Conservation (phyloP, 805 yeast species). For the Pichia heedii region DNA sequence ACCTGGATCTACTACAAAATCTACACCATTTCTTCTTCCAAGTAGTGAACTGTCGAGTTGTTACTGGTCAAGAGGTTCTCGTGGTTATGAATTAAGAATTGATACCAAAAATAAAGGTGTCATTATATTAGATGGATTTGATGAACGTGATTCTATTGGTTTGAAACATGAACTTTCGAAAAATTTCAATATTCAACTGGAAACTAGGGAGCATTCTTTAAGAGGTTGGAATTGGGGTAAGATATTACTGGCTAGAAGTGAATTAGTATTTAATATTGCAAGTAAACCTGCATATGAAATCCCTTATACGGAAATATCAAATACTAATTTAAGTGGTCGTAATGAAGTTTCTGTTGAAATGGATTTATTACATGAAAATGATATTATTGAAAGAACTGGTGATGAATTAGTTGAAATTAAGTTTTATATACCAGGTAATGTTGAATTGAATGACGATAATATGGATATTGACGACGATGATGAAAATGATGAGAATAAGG, state of each 20-base stretch:
- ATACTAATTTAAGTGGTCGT: constrained; percentile 84
- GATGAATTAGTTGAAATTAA: constrained; percentile 95
- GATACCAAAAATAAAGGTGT: constrained; percentile 87
- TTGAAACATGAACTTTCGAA: constrained; percentile 78
- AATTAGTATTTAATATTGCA: constrained; percentile 74
- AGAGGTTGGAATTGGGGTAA: constrained; percentile 99
- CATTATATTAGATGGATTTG: constrained; percentile 86
- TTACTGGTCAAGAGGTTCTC: constrained; percentile 87
- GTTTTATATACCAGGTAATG: constrained; percentile 85
- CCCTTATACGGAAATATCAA: constrained; percentile 71
- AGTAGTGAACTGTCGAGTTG: constrained; percentile 72
- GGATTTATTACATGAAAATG: constrained; percentile 36
- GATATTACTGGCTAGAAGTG: constrained; percentile 85
- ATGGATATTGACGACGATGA: constrained; percentile 26
- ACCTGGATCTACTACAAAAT: constrained; percentile 39
- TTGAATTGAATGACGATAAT: constrained; percentile 38
- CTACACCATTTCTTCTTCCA: constrained; percentile 81
- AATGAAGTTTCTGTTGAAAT: constrained; percentile 91
- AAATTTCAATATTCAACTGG: constrained; percentile 63
- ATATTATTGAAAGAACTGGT: constrained; percentile 60
- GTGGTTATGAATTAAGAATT: constrained; percentile 83
- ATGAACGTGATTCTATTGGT: constrained; percentile 68
- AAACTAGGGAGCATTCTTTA: constrained; percentile 80
- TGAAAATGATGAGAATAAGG: constrained; percentile 34
- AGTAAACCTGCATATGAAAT: constrained; percentile 88